Conservation (phyloP, 306 rosid species). For the Quercus alba region DNA sequence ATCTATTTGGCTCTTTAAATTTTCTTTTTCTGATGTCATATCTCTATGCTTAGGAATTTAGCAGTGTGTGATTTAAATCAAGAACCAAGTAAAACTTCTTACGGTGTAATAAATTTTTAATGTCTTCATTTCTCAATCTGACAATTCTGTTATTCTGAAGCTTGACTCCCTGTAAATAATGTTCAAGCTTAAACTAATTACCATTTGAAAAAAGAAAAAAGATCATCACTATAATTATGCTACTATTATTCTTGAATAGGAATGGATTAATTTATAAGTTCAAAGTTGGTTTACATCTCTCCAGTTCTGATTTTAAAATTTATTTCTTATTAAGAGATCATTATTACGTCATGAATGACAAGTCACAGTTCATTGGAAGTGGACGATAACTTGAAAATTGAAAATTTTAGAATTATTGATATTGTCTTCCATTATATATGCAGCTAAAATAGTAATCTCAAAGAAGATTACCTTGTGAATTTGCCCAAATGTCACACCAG, state of each 20-base stretch:
- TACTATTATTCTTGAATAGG: background rate
- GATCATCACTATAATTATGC: background rate
- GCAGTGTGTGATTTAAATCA: conserved; percentile 1
- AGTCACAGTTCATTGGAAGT: background rate
- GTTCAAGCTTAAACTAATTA: too few species aligned
- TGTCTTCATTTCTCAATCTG: too few species aligned
- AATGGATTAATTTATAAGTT: conserved; percentile 1
- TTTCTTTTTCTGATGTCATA: too few species aligned
- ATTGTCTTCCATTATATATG: background rate
- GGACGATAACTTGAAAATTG: background rate
- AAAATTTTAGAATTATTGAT: background rate
- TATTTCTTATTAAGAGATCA: background rate
- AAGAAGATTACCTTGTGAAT: conserved; percentile 65
- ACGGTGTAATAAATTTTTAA: too few species aligned
- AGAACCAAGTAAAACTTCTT: too few species aligned
- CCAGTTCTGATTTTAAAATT: background rate
- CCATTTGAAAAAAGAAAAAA: too few species aligned
- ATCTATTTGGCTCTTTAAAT: too few species aligned
- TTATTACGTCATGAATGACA: background rate
- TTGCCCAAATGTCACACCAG: conserved; percentile 78
- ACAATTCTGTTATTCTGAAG: too few species aligned
- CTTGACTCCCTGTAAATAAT: too few species aligned
- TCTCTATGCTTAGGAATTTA: too few species aligned
- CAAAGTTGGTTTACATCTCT: background rate
- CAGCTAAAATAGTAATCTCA: conserved; percentile 7